A percentile compares a stretch with the other conserved stretches of the same genome.
phyloP scores from a whole-genome alignment of 2,329 filamentous ascomycete genomes.

The Nigrospora oryzae region DNA sequence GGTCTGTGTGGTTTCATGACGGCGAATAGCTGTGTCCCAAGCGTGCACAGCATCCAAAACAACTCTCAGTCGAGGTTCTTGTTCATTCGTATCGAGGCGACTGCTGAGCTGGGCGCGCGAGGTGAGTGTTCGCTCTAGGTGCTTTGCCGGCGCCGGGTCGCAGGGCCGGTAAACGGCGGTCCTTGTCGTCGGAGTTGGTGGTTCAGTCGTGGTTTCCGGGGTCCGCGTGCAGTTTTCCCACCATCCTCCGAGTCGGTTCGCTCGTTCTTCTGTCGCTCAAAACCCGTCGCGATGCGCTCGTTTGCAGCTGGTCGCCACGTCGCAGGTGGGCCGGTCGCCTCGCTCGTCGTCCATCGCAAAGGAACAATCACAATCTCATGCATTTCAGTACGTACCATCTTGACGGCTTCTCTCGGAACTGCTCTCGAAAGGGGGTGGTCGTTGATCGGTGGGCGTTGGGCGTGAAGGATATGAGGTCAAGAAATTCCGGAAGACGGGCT shows the following conservation, averaged over 20 bases:
- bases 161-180: not conserved
- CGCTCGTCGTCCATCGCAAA: constrained; percentile 1
- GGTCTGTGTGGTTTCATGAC: not conserved
- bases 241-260: not conserved
- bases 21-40: too few species aligned
- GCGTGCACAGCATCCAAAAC: too few species aligned
- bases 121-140: too few species aligned
- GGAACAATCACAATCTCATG: constrained; percentile 1
- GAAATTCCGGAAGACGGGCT: too few species aligned
- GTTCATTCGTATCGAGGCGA: too few species aligned
- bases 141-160: not conserved
- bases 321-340: not conserved
- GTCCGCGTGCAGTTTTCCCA: not conserved
- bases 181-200: not conserved
- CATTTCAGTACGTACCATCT: constrained; percentile 34
- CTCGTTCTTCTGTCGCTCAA: not conserved
- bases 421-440: constrained; percentile 22
- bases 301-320: too few species aligned
- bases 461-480: too few species aligned
- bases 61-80: too few species aligned
- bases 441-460: constrained; percentile 5
- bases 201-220: not conserved
- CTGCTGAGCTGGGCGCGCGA: too few species aligned
- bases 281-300: too few species aligned
- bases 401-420: constrained; percentile 35